Percentiles rank a stretch among this genome's conserved stretches.
These are phyloP conservation scores for Manihot esculenta DNA, from an alignment of 441 rosid genomes.

Conservation along the genomic window DNA sequence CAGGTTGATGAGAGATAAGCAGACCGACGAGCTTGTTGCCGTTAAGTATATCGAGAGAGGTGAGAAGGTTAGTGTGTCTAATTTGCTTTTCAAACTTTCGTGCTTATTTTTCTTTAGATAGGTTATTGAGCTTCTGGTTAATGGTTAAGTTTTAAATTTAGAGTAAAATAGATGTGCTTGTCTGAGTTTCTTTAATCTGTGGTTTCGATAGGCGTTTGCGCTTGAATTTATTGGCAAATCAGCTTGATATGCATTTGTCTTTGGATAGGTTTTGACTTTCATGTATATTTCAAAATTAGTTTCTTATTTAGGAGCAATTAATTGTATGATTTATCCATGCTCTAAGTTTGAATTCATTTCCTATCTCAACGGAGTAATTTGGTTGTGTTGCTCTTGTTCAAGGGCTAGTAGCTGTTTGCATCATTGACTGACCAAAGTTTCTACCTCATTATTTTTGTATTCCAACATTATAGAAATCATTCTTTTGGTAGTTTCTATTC, in stretches of 20 bases:
- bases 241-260: not conserved
- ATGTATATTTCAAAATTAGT: not conserved
- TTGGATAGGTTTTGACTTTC: not conserved
- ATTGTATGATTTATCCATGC: conserved; percentile 1
- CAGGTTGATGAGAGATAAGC: conserved; percentile 85
- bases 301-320: not conserved
- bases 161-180: not conserved
- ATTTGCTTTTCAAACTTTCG: too few relatives aligned
- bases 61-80: conserved; percentile 69
- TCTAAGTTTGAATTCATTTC: not conserved
- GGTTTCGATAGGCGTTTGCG: not conserved
- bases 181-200: not conserved
- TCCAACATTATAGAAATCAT: not conserved
- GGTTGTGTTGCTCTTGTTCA: not conserved
- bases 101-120: too few relatives aligned
- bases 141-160: not conserved
- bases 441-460: not conserved
- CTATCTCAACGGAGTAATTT: not conserved
- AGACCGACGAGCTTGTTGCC: conserved; percentile 86
- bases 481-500: not conserved
- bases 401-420: not conserved
- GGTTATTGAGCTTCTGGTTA: conserved; percentile 10
- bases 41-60: conserved; percentile 99
- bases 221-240: not conserved
- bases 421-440: not conserved